Evolutionary conservation across 768 basidiomycete genomes (phyloP).

Genomic region (Pleurotus cornucopiae): DNA sequence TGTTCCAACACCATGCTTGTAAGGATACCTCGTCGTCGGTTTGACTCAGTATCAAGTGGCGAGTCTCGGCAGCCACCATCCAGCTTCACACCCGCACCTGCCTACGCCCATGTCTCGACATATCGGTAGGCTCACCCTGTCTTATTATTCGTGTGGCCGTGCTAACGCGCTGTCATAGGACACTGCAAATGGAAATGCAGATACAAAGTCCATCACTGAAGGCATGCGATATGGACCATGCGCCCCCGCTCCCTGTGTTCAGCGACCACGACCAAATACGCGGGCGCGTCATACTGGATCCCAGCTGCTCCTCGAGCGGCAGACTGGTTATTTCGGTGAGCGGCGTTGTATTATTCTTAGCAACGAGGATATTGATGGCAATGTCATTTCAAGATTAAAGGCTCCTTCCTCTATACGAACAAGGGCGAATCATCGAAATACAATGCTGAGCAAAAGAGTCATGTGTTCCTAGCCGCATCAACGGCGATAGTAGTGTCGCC

Average conservation of each 20-base stretch:
- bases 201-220: slow-evolving; percentile 61
- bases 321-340: slow-evolving; percentile 51
- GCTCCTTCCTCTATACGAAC: slow-evolving; percentile 45
- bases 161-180: slow-evolving; percentile 25
- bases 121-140: slow-evolving; percentile 36
- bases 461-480: slow-evolving; percentile 49
- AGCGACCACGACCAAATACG: slow-evolving; percentile 55
- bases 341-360: slow-evolving; percentile 1
- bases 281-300: slow-evolving; percentile 57
- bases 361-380: not conserved
- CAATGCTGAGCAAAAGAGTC: slow-evolving; percentile 25
- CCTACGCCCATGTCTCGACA: slow-evolving; percentile 42
- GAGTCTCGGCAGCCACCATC: slow-evolving; percentile 23
- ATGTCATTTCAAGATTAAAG: slow-evolving; percentile 48
- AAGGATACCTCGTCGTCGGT: slow-evolving; percentile 25
- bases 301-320: slow-evolving; percentile 48
- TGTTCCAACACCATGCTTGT: slow-evolving; percentile 18
- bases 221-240: slow-evolving; percentile 26
- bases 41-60: slow-evolving; percentile 21
- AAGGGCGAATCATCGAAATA: slow-evolving; percentile 17
- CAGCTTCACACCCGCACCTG: slow-evolving; percentile 28
- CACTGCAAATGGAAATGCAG: slow-evolving; percentile 54
- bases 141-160: not conserved
- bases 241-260: slow-evolving; percentile 48
- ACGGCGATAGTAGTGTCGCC: slow-evolving; percentile 38